Evolutionary conservation across 176 grass and related monocot species (phyloP).

Genomic region (Bromus sterilis): DNA sequence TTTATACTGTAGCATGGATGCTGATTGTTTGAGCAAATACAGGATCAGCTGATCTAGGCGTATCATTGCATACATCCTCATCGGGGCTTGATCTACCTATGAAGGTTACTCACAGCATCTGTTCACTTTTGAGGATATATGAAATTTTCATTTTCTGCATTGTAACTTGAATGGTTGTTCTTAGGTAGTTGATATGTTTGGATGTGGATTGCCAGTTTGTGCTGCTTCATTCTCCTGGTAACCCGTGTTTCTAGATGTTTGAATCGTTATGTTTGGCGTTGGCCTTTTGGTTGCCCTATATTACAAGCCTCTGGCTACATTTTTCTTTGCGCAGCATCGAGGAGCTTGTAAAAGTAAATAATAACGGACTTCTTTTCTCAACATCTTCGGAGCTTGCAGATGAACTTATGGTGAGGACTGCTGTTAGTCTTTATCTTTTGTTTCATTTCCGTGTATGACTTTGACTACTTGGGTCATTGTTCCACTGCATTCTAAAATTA

Average conservation of each 20-base stretch:
- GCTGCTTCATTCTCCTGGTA: conserved; percentile 99
- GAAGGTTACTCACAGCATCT: conserved; percentile 51
- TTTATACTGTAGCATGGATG: background rate
- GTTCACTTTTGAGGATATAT: background rate
- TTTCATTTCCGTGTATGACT: conserved; percentile 9
- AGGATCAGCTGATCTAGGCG: conserved; percentile 92
- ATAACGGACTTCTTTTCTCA: conserved; percentile 89
- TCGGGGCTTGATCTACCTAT: conserved; percentile 93
- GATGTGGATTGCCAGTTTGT: conserved; percentile 96
- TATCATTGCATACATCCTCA: conserved; percentile 89
- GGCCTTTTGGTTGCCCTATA: background rate
- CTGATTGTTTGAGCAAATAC: conserved; percentile 24
- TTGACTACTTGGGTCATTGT: background rate
- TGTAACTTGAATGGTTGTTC: conserved; percentile 6
- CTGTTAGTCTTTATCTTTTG: background rate
- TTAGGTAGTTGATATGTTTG: conserved; percentile 99
- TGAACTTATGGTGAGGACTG: conserved; percentile 70
- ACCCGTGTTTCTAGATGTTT: conserved; percentile 10
- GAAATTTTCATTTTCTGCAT: background rate
- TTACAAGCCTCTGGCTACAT: conserved; percentile 5
- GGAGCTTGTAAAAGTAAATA: conserved; percentile 85
- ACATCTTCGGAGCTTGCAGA: conserved; percentile 90
- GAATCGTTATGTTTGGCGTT: background rate
- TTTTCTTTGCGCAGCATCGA: conserved; percentile 61
- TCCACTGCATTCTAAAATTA: background rate